A percentile compares a stretch with the other conserved stretches of the same genome.
phyloP scores from a whole-genome alignment of 352 stramenopile genomes.

The Phytophthora hybrid region DNA sequence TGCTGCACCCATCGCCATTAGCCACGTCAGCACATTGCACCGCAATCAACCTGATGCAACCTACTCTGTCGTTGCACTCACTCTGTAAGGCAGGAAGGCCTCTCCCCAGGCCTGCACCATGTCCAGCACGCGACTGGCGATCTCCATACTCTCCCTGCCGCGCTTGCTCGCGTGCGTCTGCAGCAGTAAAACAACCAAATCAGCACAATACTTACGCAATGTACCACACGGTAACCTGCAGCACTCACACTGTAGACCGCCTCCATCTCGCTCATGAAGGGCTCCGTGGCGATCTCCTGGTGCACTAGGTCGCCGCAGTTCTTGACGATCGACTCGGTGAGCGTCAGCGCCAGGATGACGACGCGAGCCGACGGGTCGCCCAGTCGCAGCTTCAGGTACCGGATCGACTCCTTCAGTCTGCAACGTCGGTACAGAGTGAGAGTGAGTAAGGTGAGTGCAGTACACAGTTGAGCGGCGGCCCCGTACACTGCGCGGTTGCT shows the following conservation, averaged over 20 bases:
- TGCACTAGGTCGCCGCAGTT: conserved; percentile 80
- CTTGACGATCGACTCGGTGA: conserved; percentile 81
- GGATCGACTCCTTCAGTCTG: conserved; percentile 76
- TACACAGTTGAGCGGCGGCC: not conserved
- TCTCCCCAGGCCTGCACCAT: conserved; percentile 86
- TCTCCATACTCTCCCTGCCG: conserved; percentile 79
- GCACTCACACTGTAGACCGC: conserved; percentile 64
- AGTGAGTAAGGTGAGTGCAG: too few species aligned
- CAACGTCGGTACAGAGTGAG: not conserved
- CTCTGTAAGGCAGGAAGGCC: conserved; percentile 74
- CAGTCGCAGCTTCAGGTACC: conserved; percentile 77
- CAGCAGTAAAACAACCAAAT: not conserved
- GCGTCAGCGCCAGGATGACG: conserved; percentile 68
- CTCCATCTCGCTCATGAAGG: conserved; percentile 82
- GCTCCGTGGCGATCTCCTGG: conserved; percentile 68
- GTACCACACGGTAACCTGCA: conserved; percentile 29
- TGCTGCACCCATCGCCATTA: conserved; percentile 41
- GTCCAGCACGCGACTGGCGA: conserved; percentile 69
- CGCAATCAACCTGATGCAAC: not conserved
- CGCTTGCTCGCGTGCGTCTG: conserved; percentile 71
- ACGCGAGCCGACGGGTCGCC: conserved; percentile 69
- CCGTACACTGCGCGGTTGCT: conserved; percentile 68
- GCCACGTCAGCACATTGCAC: not conserved
- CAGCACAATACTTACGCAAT: too few species aligned
- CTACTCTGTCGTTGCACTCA: conserved; percentile 18